phyloP scores from a whole-genome alignment of 2,329 filamentous ascomycete genomes.

The Fusarium guadeloupense region DNA sequence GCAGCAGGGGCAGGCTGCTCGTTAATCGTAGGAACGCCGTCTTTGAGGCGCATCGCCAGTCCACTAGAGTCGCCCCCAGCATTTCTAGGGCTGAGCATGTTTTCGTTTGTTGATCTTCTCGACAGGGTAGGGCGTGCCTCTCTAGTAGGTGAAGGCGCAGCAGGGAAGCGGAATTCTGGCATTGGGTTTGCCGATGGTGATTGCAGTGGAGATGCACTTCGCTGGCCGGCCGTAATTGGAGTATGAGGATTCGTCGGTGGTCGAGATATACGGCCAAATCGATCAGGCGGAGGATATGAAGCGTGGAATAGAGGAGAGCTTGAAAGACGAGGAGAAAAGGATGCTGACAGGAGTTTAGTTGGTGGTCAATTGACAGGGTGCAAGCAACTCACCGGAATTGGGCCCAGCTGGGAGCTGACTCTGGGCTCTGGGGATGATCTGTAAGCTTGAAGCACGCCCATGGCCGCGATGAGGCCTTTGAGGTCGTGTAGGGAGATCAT shows the following conservation, averaged over 20 bases:
- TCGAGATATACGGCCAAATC: constrained; percentile 54
- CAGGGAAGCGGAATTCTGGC: constrained; percentile 67
- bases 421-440: constrained; percentile 61
- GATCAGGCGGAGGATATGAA: constrained; percentile 63
- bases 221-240: constrained; percentile 50
- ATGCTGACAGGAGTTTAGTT: constrained; percentile 44
- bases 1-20: constrained; percentile 70
- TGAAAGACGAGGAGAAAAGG: constrained; percentile 55
- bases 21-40: constrained; percentile 59
- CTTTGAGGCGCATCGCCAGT: constrained; percentile 54
- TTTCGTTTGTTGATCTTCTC: constrained; percentile 48
- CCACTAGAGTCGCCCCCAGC: constrained; percentile 47
- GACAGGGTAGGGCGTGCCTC: constrained; percentile 45
- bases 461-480: constrained; percentile 71
- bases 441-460: constrained; percentile 81
- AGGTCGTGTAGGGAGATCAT: constrained; percentile 54
- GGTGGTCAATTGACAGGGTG: neutral
- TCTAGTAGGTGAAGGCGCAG: constrained; percentile 54
- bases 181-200: constrained; percentile 54
- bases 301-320: constrained; percentile 64
- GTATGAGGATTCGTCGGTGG: constrained; percentile 58
- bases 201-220: constrained; percentile 51
- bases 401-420: constrained; percentile 56
- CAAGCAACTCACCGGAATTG: constrained; percentile 51
- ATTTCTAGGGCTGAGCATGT: constrained; percentile 52